Conservation (phyloP, 257 asterid genomes). For the Solanum etuberosum region DNA sequence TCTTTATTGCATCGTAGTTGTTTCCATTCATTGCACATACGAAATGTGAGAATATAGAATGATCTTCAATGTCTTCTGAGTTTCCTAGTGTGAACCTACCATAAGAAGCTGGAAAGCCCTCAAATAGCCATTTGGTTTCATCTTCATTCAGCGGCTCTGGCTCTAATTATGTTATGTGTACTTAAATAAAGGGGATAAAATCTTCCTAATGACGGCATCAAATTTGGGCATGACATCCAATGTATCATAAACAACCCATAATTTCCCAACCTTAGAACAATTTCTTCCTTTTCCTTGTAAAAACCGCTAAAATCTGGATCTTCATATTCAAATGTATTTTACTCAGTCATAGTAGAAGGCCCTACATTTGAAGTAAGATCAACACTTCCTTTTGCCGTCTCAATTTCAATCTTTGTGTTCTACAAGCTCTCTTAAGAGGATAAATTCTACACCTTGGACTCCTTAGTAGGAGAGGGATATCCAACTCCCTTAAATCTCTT, state of each 20-base stretch:
- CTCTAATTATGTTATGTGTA: constrained; percentile 45
- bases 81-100: constrained; percentile 39
- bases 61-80: constrained; percentile 21
- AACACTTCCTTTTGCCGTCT: background rate
- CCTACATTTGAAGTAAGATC: background rate
- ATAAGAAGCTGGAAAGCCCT: constrained; percentile 41
- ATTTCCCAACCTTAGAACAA: constrained; percentile 24
- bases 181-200: constrained; percentile 15
- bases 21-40: constrained; percentile 18
- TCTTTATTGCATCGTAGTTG: background rate
- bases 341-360: background rate
- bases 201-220: constrained; percentile 29
- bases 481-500: background rate
- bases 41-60: constrained; percentile 39
- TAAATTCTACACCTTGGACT: background rate
- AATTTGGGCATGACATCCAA: constrained; percentile 60
- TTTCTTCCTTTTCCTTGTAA: constrained; percentile 20
- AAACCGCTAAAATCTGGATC: constrained; percentile 40
- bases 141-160: constrained; percentile 28
- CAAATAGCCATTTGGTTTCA: constrained; percentile 30
- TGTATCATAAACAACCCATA: constrained; percentile 56
- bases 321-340: constrained; percentile 16
- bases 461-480: background rate
- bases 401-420: no score
- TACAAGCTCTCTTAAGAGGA: no score